These are phyloP conservation scores for Yamadazyma laniorum DNA, from an alignment of 805 yeast genomes.

Conservation along the genomic window DNA sequence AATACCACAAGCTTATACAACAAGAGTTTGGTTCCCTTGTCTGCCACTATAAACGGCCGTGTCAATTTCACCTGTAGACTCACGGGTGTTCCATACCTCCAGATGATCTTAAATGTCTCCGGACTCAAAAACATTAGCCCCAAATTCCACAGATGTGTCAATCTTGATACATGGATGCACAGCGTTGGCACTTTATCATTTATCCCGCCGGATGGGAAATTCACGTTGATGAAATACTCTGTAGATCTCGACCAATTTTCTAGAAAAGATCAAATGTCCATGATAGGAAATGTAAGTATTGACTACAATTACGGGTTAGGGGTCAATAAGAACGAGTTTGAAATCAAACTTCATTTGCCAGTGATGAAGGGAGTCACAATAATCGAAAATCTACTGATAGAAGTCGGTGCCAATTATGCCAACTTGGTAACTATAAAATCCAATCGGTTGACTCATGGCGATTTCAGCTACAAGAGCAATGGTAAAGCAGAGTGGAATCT, in stretches of 20 bases:
- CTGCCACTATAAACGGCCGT: constrained; percentile 61
- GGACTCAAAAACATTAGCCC: constrained; percentile 51
- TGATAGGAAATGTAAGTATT: constrained; percentile 48
- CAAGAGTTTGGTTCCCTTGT: constrained; percentile 34
- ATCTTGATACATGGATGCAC: constrained; percentile 49
- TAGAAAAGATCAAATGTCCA: constrained; percentile 14
- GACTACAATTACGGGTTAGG: constrained; percentile 59
- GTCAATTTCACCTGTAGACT: constrained; percentile 64
- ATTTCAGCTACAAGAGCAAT: constrained; percentile 53
- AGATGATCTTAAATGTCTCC: constrained; percentile 47
- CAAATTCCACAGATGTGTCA: constrained; percentile 69
- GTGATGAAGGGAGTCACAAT: constrained; percentile 27
- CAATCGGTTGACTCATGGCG: constrained; percentile 73
- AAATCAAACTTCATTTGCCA: constrained; percentile 50
- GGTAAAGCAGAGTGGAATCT: constrained; percentile 69
- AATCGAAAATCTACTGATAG: constrained; percentile 31
- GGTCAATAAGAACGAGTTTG: constrained; percentile 54
- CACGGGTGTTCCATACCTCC: constrained; percentile 76
- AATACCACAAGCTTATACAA: constrained; percentile 16
- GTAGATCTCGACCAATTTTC: constrained; percentile 44
- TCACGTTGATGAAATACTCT: constrained; percentile 60
- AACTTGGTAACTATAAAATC: constrained; percentile 46
- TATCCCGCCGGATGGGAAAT: constrained; percentile 86
- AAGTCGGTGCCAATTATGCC: constrained; percentile 18
- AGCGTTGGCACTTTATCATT: constrained; percentile 55